phyloP scores from a whole-genome alignment of 352 stramenopile genomes.

The Phytopythium mirpurense region DNA sequence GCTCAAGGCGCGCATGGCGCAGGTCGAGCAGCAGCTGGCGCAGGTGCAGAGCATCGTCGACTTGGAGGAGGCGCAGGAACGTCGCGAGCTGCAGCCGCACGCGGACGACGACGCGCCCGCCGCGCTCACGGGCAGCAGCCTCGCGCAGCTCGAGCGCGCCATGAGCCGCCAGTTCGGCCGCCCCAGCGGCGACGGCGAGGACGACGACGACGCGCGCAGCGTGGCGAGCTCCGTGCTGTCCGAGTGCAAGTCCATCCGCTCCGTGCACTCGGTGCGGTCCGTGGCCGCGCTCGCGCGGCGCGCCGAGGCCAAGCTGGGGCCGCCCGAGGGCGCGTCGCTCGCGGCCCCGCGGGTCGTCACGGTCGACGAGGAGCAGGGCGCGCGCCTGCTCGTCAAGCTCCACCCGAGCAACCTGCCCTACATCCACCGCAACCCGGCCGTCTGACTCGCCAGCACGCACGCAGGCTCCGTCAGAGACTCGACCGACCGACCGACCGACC shows the following conservation, averaged over 20 bases:
- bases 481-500: no score
- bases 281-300: slow-evolving; percentile 68
- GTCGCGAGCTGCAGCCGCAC: slow-evolving; percentile 81
- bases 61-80: slow-evolving; percentile 72
- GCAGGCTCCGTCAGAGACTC: not conserved
- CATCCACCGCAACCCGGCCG: slow-evolving; percentile 92
- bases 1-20: slow-evolving; percentile 71
- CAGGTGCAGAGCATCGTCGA: slow-evolving; percentile 85
- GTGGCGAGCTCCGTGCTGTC: slow-evolving; percentile 75
- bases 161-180: slow-evolving; percentile 16
- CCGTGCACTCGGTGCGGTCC: slow-evolving; percentile 78
- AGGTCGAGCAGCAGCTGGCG: slow-evolving; percentile 89
- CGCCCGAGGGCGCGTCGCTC: slow-evolving; percentile 18
- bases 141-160: slow-evolving; percentile 34
- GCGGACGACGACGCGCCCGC: slow-evolving; percentile 44
- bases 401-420: slow-evolving; percentile 91
- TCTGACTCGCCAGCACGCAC: slow-evolving; percentile 36
- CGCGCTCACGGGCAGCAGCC: slow-evolving; percentile 43
- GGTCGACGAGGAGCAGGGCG: slow-evolving; percentile 87
- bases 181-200: slow-evolving; percentile 11
- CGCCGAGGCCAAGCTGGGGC: slow-evolving; percentile 61
- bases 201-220: slow-evolving; percentile 60
- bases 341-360: slow-evolving; percentile 80
- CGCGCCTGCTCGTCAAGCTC: slow-evolving; percentile 85
- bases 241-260: slow-evolving; percentile 84